Evolutionary conservation across 176 grass and related monocot species (phyloP).

Genomic region (Aegilops bicornis): DNA sequence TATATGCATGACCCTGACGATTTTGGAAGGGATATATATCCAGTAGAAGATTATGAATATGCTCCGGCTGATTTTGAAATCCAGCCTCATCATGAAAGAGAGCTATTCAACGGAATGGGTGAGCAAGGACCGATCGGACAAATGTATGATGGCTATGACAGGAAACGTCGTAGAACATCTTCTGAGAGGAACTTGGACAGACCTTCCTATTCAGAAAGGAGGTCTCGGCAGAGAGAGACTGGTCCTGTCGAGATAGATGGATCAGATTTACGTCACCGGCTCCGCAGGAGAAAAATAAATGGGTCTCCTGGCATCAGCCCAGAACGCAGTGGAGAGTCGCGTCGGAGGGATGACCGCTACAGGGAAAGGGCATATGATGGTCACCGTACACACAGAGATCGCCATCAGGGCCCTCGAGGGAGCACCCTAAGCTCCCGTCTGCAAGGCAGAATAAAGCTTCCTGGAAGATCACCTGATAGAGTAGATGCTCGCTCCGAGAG

Average conservation of each 20-base stretch:
- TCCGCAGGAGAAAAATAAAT: slow-evolving; percentile 70
- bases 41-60: slow-evolving; percentile 74
- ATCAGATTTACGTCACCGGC: slow-evolving; percentile 80
- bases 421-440: slow-evolving; percentile 61
- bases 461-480: slow-evolving; percentile 60
- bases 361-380: slow-evolving; percentile 41
- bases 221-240: slow-evolving; percentile 39
- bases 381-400: slow-evolving; percentile 35
- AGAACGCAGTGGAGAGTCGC: slow-evolving; percentile 30
- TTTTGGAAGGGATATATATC: slow-evolving; percentile 64
- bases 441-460: slow-evolving; percentile 86
- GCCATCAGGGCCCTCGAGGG: slow-evolving; percentile 35
- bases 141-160: slow-evolving; percentile 53
- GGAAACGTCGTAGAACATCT: slow-evolving; percentile 62
- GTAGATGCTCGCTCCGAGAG: slow-evolving; percentile 46
- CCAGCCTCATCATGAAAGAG: slow-evolving; percentile 50
- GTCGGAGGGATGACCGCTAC: slow-evolving; percentile 44
- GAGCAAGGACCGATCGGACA: slow-evolving; percentile 38
- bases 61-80: slow-evolving; percentile 56
- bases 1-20: slow-evolving; percentile 70
- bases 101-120: slow-evolving; percentile 51
- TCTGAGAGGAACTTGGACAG: slow-evolving; percentile 54
- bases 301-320: slow-evolving; percentile 45
- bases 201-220: slow-evolving; percentile 61
- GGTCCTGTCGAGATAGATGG: slow-evolving; percentile 44